These are phyloP conservation scores for Fusarium subglutinans DNA, from an alignment of 2,329 filamentous ascomycete species.

Conservation along the genomic window DNA sequence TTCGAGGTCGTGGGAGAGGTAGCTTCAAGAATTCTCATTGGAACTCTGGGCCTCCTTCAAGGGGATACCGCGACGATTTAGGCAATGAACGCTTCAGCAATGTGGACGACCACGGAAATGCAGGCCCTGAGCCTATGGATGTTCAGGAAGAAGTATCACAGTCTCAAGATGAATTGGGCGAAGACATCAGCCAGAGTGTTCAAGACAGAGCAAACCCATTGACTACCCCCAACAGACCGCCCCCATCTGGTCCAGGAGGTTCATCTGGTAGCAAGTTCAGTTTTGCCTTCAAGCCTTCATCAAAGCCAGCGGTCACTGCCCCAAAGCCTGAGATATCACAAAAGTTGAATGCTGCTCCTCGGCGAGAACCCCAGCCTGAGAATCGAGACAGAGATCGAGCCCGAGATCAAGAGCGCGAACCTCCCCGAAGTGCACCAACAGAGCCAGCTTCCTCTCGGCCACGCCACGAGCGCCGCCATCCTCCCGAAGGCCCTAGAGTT, in stretches of 20 bases:
- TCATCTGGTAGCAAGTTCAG: constrained; percentile 79
- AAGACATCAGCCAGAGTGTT: constrained; percentile 48
- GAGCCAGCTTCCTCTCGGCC: constrained; percentile 62
- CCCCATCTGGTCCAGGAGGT: constrained; percentile 62
- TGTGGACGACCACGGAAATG: constrained; percentile 25
- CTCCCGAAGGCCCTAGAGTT: constrained; percentile 49
- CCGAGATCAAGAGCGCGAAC: constrained; percentile 48
- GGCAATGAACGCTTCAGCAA: constrained; percentile 32
- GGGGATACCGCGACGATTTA: constrained; percentile 37
- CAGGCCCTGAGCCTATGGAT: constrained; percentile 26
- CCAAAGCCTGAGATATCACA: constrained; percentile 74
- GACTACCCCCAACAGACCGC: constrained; percentile 63
- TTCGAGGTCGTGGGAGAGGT: constrained; percentile 69
- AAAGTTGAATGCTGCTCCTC: constrained; percentile 72
- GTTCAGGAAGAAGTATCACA: constrained; percentile 36
- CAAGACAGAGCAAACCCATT: constrained; percentile 58
- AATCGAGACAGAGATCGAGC: constrained; percentile 52
- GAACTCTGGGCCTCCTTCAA: constrained; percentile 47
- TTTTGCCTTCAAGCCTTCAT: constrained; percentile 87
- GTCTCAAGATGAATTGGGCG: constrained; percentile 9
- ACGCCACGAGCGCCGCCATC: constrained; percentile 46
- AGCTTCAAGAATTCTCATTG: constrained; percentile 77
- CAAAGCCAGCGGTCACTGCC: constrained; percentile 64
- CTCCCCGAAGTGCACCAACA: constrained; percentile 60
- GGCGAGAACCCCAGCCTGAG: constrained; percentile 49